Conservation (phyloP, 2,329 filamentous ascomycete genomes). For the Claviceps fusiformis region DNA sequence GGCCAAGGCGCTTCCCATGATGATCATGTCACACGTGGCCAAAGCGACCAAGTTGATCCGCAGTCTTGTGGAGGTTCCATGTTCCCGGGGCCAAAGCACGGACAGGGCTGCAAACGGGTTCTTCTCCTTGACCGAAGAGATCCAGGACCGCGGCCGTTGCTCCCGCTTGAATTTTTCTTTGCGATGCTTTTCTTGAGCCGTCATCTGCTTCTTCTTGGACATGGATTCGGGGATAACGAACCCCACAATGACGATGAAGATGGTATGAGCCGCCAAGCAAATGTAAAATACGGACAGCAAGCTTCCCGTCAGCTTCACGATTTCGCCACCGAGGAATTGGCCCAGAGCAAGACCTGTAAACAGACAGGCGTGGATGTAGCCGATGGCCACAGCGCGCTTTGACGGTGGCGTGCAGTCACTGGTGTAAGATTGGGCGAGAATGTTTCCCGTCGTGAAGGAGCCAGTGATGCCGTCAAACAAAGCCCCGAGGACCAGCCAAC, state of each 20-base stretch:
- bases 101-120: conserved; percentile 68
- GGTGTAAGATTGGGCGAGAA: conserved; percentile 72
- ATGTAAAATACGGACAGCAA: conserved; percentile 78
- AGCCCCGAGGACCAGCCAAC: conserved; percentile 64
- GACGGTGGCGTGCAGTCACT: conserved; percentile 78
- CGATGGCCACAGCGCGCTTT: conserved; percentile 69
- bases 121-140: conserved; percentile 26
- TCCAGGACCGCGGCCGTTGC: conserved; percentile 12
- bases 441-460: conserved; percentile 71
- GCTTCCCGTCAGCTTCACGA: conserved; percentile 63
- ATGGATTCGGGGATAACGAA: conserved; percentile 76
- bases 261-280: conserved; percentile 54
- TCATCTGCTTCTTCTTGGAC: conserved; percentile 54
- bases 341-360: conserved; percentile 84
- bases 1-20: conserved; percentile 73
- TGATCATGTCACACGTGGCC: conserved; percentile 65
- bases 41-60: conserved; percentile 74
- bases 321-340: conserved; percentile 65
- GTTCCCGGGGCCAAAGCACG: conserved; percentile 61
- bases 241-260: conserved; percentile 60
- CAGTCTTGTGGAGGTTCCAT: conserved; percentile 42
- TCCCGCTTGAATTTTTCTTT: conserved; percentile 28
- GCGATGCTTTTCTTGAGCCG: conserved; percentile 55
- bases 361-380: conserved; percentile 78
- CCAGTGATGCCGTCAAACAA: conserved; percentile 73